Percentiles rank a stretch among this genome's conserved stretches.
Evolutionary conservation across 2,329 filamentous ascomycete species (phyloP).

Genomic region (Domatiomyces catenatus): DNA sequence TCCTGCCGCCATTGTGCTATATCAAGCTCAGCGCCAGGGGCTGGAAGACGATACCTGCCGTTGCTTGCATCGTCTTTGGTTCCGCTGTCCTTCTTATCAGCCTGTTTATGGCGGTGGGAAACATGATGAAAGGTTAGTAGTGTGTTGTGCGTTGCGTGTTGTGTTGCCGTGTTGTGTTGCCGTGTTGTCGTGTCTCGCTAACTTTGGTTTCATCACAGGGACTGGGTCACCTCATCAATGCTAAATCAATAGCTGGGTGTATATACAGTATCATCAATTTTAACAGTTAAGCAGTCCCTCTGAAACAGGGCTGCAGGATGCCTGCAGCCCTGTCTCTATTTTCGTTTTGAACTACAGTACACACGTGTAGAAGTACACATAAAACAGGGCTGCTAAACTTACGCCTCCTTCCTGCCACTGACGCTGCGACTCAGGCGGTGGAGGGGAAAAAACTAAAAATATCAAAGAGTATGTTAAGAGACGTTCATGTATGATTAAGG

Average conservation of each 20-base stretch:
- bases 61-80: constrained; percentile 63
- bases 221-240: constrained; percentile 11
- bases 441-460: too few species aligned
- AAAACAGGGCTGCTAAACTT: too few species aligned
- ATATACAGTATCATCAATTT: not conserved
- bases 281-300: not conserved
- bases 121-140: constrained; percentile 38
- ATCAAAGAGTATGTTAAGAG: too few species aligned
- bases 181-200: not conserved
- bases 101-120: constrained; percentile 54
- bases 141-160: too few species aligned
- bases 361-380: too few species aligned
- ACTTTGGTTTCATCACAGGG: constrained; percentile 3
- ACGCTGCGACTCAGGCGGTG: too few species aligned
- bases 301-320: not conserved
- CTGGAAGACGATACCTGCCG: constrained; percentile 57
- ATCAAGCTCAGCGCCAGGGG: constrained; percentile 63
- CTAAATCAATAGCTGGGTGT: not conserved
- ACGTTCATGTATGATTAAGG: too few species aligned
- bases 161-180: too few species aligned
- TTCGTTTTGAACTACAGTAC: too few species aligned
- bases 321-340: not conserved
- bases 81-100: constrained; percentile 66
- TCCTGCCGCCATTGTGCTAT: constrained; percentile 86
- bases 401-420: too few species aligned